Base-by-base conservation (phyloP, 73 alveolate species). In the Blepharisma japonicum region DNA sequence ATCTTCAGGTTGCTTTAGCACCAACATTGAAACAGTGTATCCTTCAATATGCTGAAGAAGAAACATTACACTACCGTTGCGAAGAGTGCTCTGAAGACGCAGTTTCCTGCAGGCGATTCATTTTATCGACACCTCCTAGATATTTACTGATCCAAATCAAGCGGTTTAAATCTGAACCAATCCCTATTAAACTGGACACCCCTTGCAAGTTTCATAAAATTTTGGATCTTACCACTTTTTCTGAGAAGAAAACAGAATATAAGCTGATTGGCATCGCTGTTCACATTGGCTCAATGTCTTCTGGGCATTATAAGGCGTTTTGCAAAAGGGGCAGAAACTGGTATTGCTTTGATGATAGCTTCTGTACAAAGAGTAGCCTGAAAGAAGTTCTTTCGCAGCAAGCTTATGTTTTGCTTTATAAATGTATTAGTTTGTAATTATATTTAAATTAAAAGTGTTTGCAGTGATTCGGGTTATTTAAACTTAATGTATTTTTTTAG, bases 221-320 rank as follows among this genome's bases (percentile, higher is more conserved):
- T 53, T 20, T 53, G 32, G 68, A 53, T 53, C 23, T 53, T n/a
- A 53, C 32, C 0, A 20, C 18, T 53, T 53, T 53, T 53, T 53
- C 18, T 53, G 68, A n/a, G 2, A 53, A 53, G 32, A 20, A 53
- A 53, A 53, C 68, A 0, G 23, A n/a, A n/a, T 53, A 53, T 53
- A 53, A 53, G 68, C 68, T 53, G 23, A 53, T 20, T 53, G 68
- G 68, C 18, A 53, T 53, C 2, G 68, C 23, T 53, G 68, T 53
- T n/a, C 68, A 53, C 3, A 53, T 53, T n/a, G 68, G 68, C 0
- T 14, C 32, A 53, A 14, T 53, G 18, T n/a, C 18, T 53, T 53
- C 68, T n/a, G 68, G 68, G 23, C 68, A 53, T 53, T 53, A 53
- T 53, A 53, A n/a, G 3, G 68, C 68, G 23, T 53, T 53, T 53